Conservation (phyloP, 2,329 filamentous ascomycete genomes). For the Pseudocercospora macadamiae region DNA sequence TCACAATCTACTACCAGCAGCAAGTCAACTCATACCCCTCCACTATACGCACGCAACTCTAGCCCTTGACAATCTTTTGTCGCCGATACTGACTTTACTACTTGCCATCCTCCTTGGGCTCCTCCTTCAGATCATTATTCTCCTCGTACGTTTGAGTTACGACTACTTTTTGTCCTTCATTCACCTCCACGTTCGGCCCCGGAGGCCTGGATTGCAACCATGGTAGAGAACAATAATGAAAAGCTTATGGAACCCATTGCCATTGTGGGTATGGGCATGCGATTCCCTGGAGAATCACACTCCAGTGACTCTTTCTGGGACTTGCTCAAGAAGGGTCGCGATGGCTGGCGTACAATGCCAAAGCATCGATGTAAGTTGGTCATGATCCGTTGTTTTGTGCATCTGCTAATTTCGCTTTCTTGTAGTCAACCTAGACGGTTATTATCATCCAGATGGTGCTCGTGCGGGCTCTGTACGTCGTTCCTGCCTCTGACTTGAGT, state of each 20-base stretch:
- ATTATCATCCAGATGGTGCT: conserved; percentile 10
- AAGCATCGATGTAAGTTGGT: conserved; percentile 7
- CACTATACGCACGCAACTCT: neutral
- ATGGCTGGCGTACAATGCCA: conserved; percentile 3
- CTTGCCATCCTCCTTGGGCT: neutral
- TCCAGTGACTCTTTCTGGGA: conserved; percentile 10
- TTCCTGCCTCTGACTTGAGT: too few species aligned
- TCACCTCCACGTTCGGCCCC: too few species aligned
- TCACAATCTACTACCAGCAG: neutral
- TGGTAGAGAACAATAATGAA: neutral
- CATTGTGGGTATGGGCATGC: conserved; percentile 17
- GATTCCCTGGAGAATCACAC: conserved; percentile 13
- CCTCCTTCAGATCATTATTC: neutral
- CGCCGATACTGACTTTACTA: neutral
- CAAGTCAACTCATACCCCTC: neutral
- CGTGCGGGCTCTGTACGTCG: conserved; percentile 2
- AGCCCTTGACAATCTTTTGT: neutral
- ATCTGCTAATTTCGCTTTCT: neutral
- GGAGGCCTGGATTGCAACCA: neutral
- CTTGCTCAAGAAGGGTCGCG: conserved; percentile 5
- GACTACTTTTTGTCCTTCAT: neutral
- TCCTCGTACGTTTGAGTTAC: neutral
- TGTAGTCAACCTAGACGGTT: conserved; percentile 5
- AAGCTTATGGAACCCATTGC: conserved; percentile 11
- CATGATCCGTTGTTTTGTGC: neutral